Evolutionary conservation across 192 early-diverging fungal genomes (phyloP).

Genomic region (Phycomyces nitens): DNA sequence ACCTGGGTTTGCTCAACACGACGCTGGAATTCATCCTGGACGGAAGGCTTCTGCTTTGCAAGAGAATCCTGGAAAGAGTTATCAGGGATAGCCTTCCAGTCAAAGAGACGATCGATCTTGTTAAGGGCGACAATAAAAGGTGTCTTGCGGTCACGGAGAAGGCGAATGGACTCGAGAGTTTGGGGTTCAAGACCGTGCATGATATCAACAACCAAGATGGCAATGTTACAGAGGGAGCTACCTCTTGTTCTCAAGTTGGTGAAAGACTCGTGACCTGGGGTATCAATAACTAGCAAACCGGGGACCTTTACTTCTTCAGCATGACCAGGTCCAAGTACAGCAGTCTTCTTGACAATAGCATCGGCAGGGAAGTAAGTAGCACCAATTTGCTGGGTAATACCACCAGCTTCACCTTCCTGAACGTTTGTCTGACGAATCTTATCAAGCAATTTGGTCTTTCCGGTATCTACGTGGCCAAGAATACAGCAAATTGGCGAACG

Average conservation of each 20-base stretch:
- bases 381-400: constrained; percentile 99
- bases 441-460: constrained; percentile 96
- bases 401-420: constrained; percentile 98
- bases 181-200: constrained; percentile 99
- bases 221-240: constrained; percentile 98
- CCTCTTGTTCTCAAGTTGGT: constrained; percentile 94
- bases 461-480: constrained; percentile 98
- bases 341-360: constrained; percentile 90
- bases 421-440: constrained; percentile 99
- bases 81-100: constrained; percentile 84
- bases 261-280: constrained; percentile 99
- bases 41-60: constrained; percentile 62
- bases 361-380: constrained; percentile 98
- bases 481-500: constrained; percentile 98
- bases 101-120: constrained; percentile 97
- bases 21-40: constrained; percentile 83
- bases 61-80: constrained; percentile 79
- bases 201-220: constrained; percentile 98
- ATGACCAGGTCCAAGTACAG: constrained; percentile 47
- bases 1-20: constrained; percentile 74
- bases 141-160: constrained; percentile 90
- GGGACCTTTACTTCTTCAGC: constrained; percentile 78
- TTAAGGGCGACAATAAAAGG: constrained; percentile 98
- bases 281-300: constrained; percentile 94
- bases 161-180: constrained; percentile 90